Evolutionary conservation across 2,329 filamentous ascomycete genomes (phyloP).

Genomic region (Colletotrichum coccodes): DNA sequence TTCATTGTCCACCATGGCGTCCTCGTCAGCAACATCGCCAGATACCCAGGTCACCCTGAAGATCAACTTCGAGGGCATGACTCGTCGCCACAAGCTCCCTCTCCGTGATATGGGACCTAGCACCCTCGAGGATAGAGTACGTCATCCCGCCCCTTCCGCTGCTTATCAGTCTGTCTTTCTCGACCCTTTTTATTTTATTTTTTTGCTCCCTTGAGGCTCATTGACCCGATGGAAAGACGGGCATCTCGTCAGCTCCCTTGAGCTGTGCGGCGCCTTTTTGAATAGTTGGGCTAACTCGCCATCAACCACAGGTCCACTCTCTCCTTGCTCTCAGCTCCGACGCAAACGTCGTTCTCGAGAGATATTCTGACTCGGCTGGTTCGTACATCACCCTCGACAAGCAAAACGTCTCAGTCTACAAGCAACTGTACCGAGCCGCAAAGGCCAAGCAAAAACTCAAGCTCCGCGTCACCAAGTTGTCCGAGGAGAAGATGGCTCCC

Average conservation of each 20-base stretch:
- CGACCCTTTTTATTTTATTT: no score
- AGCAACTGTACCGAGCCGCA: constrained; percentile 94
- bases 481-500: constrained; percentile 45
- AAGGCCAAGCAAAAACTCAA: constrained; percentile 99
- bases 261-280: background rate
- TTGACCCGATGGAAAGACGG: background rate
- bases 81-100: constrained; percentile 88
- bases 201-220: background rate
- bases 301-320: constrained; percentile 69
- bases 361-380: constrained; percentile 92
- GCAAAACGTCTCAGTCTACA: constrained; percentile 85
- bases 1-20: constrained; percentile 18
- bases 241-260: background rate
- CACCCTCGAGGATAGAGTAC: constrained; percentile 85
- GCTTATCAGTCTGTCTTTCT: background rate
- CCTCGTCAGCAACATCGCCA: constrained; percentile 30
- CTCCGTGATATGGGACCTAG: constrained; percentile 82
- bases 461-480: constrained; percentile 71
- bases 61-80: constrained; percentile 78
- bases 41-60: constrained; percentile 75
- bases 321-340: constrained; percentile 73
- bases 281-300: constrained; percentile 4
- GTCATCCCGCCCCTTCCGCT: constrained; percentile 47
- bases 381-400: constrained; percentile 83
- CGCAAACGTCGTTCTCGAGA: constrained; percentile 79